phyloP scores from a whole-genome alignment of 306 rosid species.

The Quercus suber region DNA sequence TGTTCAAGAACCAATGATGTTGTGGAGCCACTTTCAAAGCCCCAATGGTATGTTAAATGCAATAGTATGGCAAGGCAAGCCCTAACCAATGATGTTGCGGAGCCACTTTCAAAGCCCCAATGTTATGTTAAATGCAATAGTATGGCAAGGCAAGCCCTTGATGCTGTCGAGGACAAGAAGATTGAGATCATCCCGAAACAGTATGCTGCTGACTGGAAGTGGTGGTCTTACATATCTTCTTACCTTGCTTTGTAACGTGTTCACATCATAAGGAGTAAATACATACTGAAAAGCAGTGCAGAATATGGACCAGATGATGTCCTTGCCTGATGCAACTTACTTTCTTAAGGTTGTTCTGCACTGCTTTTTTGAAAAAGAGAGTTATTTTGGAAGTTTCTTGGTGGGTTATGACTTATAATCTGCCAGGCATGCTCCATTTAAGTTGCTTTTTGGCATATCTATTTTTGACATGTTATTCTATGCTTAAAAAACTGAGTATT shows the following conservation, averaged over 20 bases:
- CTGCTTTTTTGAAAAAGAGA: neutral
- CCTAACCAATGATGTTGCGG: constrained; percentile 91
- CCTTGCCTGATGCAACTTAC: neutral
- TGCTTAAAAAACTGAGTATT: constrained; percentile 3
- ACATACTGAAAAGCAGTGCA: neutral
- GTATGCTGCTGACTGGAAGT: constrained; percentile 85
- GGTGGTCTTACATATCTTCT: constrained; percentile 23
- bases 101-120: constrained; percentile 90
- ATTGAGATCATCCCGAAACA: constrained; percentile 77
- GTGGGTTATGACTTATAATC: neutral
- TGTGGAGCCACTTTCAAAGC: constrained; percentile 91
- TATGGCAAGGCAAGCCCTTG: constrained; percentile 71
- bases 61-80: constrained; percentile 59
- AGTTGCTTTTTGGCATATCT: neutral
- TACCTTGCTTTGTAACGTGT: neutral
- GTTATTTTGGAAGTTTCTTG: neutral
- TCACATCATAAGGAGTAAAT: neutral
- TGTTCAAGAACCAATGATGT: constrained; percentile 95
- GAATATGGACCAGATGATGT: neutral
- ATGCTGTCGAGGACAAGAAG: constrained; percentile 63
- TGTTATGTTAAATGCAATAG: constrained; percentile 76
- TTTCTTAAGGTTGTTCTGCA: neutral
- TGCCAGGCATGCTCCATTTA: constrained; percentile 12
- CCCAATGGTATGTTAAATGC: constrained; percentile 87
- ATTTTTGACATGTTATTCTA: neutral